phyloP scores from a whole-genome alignment of 306 rosid species.

The Corylus heterophylla region DNA sequence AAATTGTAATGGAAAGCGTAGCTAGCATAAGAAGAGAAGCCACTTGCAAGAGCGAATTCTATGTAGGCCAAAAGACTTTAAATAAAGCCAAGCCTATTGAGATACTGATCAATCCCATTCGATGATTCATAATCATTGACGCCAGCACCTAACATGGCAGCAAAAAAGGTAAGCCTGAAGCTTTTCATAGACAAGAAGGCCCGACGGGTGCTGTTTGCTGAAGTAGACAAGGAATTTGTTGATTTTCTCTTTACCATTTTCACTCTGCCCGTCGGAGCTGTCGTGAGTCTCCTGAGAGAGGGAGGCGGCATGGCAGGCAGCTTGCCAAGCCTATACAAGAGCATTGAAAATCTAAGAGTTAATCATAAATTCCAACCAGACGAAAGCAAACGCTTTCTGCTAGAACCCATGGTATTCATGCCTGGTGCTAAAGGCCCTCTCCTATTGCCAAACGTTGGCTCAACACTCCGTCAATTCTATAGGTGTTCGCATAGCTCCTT shows the following conservation, averaged over 20 bases:
- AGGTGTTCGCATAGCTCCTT: neutral
- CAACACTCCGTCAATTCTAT: neutral
- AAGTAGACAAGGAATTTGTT: conserved; percentile 6
- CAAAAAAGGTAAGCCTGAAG: neutral
- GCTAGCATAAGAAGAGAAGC: no score
- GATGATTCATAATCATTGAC: no score
- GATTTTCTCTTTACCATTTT: conserved; percentile 28
- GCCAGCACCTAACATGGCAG: neutral
- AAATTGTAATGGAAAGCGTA: no score
- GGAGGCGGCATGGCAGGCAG: neutral
- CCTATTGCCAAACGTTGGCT: neutral
- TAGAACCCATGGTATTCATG: conserved; percentile 6
- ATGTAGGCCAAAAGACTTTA: no score
- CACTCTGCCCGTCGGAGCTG: conserved; percentile 14
- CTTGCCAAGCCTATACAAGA: conserved; percentile 8
- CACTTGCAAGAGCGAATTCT: no score
- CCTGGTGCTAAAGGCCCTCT: neutral
- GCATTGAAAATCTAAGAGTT: conserved; percentile 9
- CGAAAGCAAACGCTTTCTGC: neutral
- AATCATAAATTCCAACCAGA: neutral
- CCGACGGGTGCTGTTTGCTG: conserved; percentile 15
- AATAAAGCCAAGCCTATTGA: no score
- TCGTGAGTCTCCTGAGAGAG: neutral
- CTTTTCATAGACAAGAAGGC: conserved; percentile 16
- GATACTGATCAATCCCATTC: no score